Percentiles rank a stretch among this genome's conserved stretches.
These are phyloP conservation scores for Tagetes erecta DNA, from an alignment of 129 eudicot species.

Conservation along the genomic window DNA sequence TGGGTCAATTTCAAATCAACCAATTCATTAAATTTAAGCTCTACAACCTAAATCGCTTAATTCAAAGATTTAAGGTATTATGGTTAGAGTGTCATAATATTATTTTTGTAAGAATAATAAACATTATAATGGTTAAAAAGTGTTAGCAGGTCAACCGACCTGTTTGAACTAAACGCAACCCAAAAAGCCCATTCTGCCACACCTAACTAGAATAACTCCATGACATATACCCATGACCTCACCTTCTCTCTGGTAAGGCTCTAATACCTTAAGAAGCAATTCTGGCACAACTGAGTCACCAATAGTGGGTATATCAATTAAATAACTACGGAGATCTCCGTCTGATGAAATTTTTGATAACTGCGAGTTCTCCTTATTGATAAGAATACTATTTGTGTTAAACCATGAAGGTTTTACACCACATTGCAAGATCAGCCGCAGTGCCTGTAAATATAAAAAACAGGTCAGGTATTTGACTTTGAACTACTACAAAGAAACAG, in stretches of 20 bases:
- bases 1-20: not conserved
- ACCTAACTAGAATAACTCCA: conserved; percentile 6
- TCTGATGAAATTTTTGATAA: conserved; percentile 50
- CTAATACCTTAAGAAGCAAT: conserved; percentile 96
- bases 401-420: conserved; percentile 96
- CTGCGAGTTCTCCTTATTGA: conserved; percentile 33
- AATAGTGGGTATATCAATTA: conserved; percentile 69
- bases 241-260: conserved; percentile 96
- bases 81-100: not conserved
- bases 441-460: conserved; percentile 53
- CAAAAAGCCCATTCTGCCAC: conserved; percentile 11
- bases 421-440: conserved; percentile 82
- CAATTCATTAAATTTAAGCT: not conserved
- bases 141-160: not conserved
- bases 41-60: not conserved
- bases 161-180: not conserved
- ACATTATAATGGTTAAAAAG: not conserved
- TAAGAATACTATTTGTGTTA: conserved; percentile 42
- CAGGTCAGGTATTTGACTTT: not conserved
- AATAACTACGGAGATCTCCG: conserved; percentile 91
- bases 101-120: not conserved
- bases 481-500: not conserved
- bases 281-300: conserved; percentile 95
- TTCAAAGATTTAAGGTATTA: not conserved
- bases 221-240: conserved; percentile 21